A percentile compares a stretch with the other conserved stretches of the same genome.
phyloP scores from a whole-genome alignment of 2,329 filamentous ascomycete species.

The Chaetomium strumarium region DNA sequence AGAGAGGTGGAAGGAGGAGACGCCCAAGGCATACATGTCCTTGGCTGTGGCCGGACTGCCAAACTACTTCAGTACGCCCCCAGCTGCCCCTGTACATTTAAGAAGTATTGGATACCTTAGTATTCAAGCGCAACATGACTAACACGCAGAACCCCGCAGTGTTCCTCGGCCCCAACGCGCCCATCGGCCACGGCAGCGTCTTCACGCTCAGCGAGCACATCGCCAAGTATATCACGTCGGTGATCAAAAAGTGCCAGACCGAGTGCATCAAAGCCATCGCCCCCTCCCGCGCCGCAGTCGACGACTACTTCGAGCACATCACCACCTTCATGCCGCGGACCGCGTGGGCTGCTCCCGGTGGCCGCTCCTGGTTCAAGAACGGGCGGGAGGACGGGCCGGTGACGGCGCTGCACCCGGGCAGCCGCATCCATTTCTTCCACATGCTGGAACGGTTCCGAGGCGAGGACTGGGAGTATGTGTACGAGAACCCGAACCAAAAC shows the following conservation, averaged over 20 bases:
- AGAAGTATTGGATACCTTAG: no score
- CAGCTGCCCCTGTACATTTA: not conserved
- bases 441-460: constrained; percentile 46
- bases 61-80: constrained; percentile 48
- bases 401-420: constrained; percentile 45
- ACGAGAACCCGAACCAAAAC: constrained; percentile 35
- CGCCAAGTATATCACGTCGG: constrained; percentile 44
- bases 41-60: constrained; percentile 46
- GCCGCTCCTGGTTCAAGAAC: constrained; percentile 48
- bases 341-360: constrained; percentile 40
- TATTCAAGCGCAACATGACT: not conserved
- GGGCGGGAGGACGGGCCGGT: constrained; percentile 39
- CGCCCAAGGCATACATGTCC: constrained; percentile 48
- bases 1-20: constrained; percentile 39
- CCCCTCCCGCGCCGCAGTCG: constrained; percentile 41
- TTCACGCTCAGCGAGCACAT: constrained; percentile 48
- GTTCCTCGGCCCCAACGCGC: constrained; percentile 47
- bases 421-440: constrained; percentile 47
- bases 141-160: constrained; percentile 28
- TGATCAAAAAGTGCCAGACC: constrained; percentile 45
- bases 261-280: constrained; percentile 43
- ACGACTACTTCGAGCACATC: constrained; percentile 46
- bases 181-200: constrained; percentile 45
- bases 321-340: constrained; percentile 48
- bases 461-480: constrained; percentile 50